A percentile compares a stretch with the other conserved stretches of the same genome.
These are phyloP conservation scores for Gracilaria vermiculophylla DNA, from an alignment of 23 red algal genomes.

Conservation along the genomic window DNA sequence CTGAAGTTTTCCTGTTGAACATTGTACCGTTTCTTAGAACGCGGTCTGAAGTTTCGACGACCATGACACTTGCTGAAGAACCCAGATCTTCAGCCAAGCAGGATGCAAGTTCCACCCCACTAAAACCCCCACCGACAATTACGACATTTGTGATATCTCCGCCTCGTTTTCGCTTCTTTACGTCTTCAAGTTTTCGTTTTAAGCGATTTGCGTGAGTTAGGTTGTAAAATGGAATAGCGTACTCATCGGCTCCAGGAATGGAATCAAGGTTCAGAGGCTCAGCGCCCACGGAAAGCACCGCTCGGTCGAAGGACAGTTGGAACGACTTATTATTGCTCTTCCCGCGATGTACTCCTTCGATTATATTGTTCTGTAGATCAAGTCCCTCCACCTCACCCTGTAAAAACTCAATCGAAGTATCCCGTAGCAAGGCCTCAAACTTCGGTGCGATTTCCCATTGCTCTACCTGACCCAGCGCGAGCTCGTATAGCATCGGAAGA, in stretches of 20 bases:
- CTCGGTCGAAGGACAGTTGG: conserved; percentile 71
- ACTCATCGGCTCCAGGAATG: conserved; percentile 79
- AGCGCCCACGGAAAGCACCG: conserved; percentile 75
- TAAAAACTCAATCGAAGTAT: conserved; percentile 61
- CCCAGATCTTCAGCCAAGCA: conserved; percentile 81
- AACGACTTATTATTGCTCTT: conserved; percentile 15
- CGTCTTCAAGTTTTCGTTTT: conserved; percentile 31
- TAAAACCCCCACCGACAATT: conserved; percentile 85
- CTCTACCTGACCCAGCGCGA: conserved; percentile 66
- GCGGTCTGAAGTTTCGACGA: conserved; percentile 67
- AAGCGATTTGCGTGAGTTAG: conserved; percentile 57
- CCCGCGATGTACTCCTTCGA: conserved; percentile 25
- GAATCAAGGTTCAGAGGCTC: conserved; percentile 14
- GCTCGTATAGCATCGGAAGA: conserved; percentile 95
- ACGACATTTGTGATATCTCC: conserved; percentile 59
- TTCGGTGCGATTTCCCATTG: conserved; percentile 94
- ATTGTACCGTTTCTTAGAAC: conserved; percentile 48
- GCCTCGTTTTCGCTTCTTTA: not conserved
- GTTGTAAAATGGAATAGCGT: conserved; percentile 70
- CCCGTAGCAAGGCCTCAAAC: conserved; percentile 68
- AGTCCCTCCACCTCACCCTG: conserved; percentile 64
- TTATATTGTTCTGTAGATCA: conserved; percentile 32
- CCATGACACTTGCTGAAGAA: conserved; percentile 57
- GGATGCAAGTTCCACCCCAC: conserved; percentile 91
- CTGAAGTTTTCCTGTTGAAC: conserved; percentile 57